Evolutionary conservation across 169 alveolate species (phyloP).

Genomic region (Plasmodium cynomolgi): DNA sequence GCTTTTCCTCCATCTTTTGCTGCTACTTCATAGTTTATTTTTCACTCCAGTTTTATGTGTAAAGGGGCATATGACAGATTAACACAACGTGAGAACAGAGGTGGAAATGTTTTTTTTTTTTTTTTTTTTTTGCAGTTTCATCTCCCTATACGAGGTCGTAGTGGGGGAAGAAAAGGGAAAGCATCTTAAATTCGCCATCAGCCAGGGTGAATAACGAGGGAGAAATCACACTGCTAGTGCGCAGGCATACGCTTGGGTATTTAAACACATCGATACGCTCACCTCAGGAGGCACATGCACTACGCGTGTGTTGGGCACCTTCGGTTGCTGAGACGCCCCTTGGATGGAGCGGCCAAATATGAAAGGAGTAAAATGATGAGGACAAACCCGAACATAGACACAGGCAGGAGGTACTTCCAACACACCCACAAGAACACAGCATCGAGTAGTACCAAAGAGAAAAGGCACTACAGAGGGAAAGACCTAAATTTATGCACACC

Average conservation of each 20-base stretch:
- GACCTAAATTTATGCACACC: conserved; percentile 46
- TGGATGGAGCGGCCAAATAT: not conserved
- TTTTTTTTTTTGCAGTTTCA: not conserved
- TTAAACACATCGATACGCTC: not conserved
- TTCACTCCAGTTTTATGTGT: not conserved
- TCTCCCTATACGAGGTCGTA: not conserved
- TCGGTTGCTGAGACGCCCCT: not conserved
- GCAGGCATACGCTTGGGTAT: not conserved
- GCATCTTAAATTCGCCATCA: not conserved
- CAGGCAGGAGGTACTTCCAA: not conserved
- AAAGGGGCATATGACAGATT: not conserved
- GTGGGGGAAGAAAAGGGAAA: not conserved
- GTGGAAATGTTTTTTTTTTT: conserved; percentile 4
- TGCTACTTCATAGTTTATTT: not conserved
- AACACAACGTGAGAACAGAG: not conserved
- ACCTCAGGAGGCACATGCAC: not conserved
- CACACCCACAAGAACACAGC: not conserved
- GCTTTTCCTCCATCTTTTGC: not conserved
- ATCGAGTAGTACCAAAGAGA: not conserved
- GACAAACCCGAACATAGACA: not conserved
- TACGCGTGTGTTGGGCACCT: not conserved
- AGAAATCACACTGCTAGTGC: not conserved
- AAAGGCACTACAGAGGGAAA: conserved; percentile 9
- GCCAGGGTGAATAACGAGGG: not conserved
- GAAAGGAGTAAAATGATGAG: conserved; percentile 15